Base-by-base conservation (phyloP, 495 filamentous ascomycete genomes). In the Rusavskia elegans region DNA sequence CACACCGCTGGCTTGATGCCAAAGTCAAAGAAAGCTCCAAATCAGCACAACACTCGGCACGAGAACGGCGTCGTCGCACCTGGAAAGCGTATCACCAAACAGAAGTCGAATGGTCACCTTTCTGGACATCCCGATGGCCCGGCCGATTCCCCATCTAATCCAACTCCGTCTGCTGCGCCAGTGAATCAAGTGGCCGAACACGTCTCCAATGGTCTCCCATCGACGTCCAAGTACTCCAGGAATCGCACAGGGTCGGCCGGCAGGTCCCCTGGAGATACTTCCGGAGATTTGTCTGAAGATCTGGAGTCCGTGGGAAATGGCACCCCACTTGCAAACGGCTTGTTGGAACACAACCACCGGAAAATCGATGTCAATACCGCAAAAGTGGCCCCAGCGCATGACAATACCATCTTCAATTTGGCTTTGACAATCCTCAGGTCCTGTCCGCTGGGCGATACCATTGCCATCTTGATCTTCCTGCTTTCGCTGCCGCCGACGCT, bases 391-490 rank as follows among this genome's bases (percentile, higher is more conserved):
- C 70, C 79, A 53, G 78, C 77, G 48, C 75, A 80, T 55, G 79
- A 75, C 48, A 63, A 68, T 49, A 81, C 83, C 53, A 79, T 83
- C 44, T 66, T 92, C 52, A 78, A 82, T 57, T 67, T 89, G 51
- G 80, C 81, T 46, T 76, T 85, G 55, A 96, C 90, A 40, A 92
- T 98, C 54, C 79, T 98, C 56, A 77, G 78, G 56, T 89, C 87
- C 25, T 95, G 88, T 61, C 92, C 92, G 23, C 80, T 95, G 57
- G 82, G 85, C 66, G 92, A 99, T 71, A 95, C 92, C 52, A 86
- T 99, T 67, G 89, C 92, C 61, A 95, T 99, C 63, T 76, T 99
- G 64, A 96, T 99, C 66, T 84, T 99, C 64, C 79, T 99, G 52
- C 81, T 99, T 61, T 92, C 95, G 65, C 79, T 95, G n/a, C 89